Percentiles rank a stretch among this genome's conserved stretches.
These are phyloP conservation scores for Penicillium odoratum DNA, from an alignment of 495 filamentous ascomycete species.

Conservation along the genomic window DNA sequence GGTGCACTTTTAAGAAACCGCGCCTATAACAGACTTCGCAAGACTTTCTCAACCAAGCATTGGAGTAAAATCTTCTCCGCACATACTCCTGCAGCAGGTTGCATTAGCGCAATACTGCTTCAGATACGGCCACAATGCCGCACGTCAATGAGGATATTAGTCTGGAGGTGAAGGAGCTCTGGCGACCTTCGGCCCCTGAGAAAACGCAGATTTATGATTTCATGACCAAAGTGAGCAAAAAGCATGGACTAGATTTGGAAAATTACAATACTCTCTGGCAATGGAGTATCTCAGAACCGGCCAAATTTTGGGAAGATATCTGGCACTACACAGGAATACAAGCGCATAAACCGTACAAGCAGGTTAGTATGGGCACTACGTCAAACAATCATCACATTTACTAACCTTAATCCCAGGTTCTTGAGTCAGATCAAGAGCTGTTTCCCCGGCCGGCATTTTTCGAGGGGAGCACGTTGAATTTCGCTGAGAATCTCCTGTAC, in stretches of 20 bases:
- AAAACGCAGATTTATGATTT: conserved; percentile 71
- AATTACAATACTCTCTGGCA: conserved; percentile 71
- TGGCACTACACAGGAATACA: conserved; percentile 79
- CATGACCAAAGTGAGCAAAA: conserved; percentile 64
- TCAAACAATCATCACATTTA: neutral
- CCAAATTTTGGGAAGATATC: conserved; percentile 79
- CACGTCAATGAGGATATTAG: conserved; percentile 28
- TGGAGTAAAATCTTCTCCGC: neutral
- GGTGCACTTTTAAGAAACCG: neutral
- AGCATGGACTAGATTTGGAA: conserved; percentile 60
- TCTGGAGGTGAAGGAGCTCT: conserved; percentile 53
- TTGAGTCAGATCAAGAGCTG: conserved; percentile 64
- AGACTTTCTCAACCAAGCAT: neutral
- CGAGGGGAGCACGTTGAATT: conserved; percentile 74
- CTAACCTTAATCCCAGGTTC: conserved; percentile 54
- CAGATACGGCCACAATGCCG: conserved; percentile 20
- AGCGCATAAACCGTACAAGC: conserved; percentile 60
- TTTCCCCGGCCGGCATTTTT: conserved; percentile 90
- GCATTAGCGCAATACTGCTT: neutral
- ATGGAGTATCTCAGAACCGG: conserved; percentile 80
- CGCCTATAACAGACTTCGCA: neutral
- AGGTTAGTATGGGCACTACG: conserved; percentile 45
- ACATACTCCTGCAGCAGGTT: neutral
- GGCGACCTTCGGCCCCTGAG: conserved; percentile 68
- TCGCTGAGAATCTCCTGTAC: conserved; percentile 89